Evolutionary conservation across 2,329 filamentous ascomycete species (phyloP).

Genomic region (Fusarium redolens): DNA sequence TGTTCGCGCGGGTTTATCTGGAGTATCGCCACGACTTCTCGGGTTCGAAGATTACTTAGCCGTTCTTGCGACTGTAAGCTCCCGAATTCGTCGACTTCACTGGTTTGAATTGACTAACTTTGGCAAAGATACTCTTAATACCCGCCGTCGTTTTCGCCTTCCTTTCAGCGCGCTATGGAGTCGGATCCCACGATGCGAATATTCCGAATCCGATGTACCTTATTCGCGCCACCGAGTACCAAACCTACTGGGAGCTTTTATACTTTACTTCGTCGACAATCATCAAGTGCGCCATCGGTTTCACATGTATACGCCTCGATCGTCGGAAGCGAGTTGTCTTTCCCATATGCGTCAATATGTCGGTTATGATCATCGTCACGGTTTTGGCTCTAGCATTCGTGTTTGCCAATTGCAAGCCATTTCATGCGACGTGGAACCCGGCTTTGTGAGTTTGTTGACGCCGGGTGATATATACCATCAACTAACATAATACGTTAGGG

Average conservation of each 20-base stretch:
- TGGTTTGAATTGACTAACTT: not conserved
- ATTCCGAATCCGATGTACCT: constrained; percentile 7
- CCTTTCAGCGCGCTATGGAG: constrained; percentile 2
- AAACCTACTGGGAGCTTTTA: constrained; percentile 13
- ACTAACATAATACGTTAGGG: not conserved
- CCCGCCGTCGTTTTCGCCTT: constrained; percentile 11
- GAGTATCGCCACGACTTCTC: not conserved
- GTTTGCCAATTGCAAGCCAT: constrained; percentile 17
- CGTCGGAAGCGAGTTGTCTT: not conserved
- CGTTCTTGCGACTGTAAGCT: not conserved
- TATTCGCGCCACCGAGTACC: constrained; percentile 12
- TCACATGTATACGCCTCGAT: constrained; percentile 4
- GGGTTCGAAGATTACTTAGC: constrained; percentile 15
- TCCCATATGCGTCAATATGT: constrained; percentile 17
- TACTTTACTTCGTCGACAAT: constrained; percentile 14
- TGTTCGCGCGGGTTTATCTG: constrained; percentile 11
- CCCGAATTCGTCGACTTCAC: no score
- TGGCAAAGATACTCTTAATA: not conserved
- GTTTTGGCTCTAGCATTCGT: not conserved
- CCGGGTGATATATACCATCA: fast-evolving
- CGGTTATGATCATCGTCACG: not conserved
- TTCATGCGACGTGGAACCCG: constrained; percentile 13
- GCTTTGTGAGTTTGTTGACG: not conserved
- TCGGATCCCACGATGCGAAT: constrained; percentile 8
- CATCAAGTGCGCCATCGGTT: constrained; percentile 5